Conservation (phyloP, 2,329 filamentous ascomycete species). For the Phialophora verrucosa region DNA sequence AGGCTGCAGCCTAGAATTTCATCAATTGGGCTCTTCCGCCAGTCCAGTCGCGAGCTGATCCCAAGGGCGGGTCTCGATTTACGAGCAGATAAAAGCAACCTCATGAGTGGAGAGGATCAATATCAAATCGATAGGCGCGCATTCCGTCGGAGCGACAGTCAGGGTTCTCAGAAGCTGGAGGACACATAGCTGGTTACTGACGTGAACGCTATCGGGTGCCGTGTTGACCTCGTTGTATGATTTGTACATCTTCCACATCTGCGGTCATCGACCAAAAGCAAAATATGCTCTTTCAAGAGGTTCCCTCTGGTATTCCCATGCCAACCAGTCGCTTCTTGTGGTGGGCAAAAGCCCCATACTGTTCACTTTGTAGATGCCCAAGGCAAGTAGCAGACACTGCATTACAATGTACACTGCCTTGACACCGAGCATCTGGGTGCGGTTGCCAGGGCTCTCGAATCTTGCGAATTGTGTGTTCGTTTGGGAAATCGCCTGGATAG, state of each 20-base stretch:
- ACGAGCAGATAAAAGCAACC: neutral
- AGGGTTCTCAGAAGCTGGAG: neutral
- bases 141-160: neutral
- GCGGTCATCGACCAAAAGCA: constrained; percentile 46
- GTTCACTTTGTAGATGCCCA: constrained; percentile 97
- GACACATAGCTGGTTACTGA: neutral
- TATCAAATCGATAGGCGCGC: neutral
- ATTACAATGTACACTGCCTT: constrained; percentile 88
- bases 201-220: neutral
- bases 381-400: constrained; percentile 79
- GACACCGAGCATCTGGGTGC: constrained; percentile 74
- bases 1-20: neutral
- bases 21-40: neutral
- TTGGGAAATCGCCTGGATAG: constrained; percentile 79
- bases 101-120: neutral
- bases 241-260: constrained; percentile 2
- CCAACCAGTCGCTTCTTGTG: constrained; percentile 95
- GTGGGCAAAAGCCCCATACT: constrained; percentile 94
- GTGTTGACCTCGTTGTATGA: constrained; percentile 1
- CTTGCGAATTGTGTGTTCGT: constrained; percentile 89
- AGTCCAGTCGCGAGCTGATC: neutral
- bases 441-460: constrained; percentile 83
- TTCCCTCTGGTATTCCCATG: constrained; percentile 82
- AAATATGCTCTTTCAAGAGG: constrained; percentile 70
- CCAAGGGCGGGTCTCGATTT: neutral